Evolutionary conservation across 108 stramenopile species (phyloP), one percentile per base, ranked within the genome.

Genomic region (Pseudonitzschia multistriata): DNA sequence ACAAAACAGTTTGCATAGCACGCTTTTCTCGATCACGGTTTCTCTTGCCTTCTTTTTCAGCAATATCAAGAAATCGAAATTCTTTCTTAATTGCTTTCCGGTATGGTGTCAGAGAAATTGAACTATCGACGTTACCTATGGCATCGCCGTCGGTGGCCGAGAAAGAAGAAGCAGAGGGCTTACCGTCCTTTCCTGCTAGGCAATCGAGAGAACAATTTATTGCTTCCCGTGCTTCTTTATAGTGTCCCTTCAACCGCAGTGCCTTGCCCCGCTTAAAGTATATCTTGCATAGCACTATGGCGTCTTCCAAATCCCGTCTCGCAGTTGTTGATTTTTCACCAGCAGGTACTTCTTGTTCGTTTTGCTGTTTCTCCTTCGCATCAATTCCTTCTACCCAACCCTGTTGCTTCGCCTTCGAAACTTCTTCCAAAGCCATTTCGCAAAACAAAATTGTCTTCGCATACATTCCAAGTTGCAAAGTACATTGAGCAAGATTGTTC

Each of bases 401-500:
- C 25, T 25, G 13, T n/a, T 30, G 24, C 39, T 61, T 61, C 25
- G 40, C 55, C 22, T 57, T 78, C 19, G 66, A 54, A 42, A 70
- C 54, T 77, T 73, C 80, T 49, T 72, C 85, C 37, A 92, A 35
- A 0, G 91, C 91, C 67, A 81, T 85, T 49, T 79, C 79, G 72
- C 88, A 90, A 78, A 95, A 92, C 63, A 75, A 57, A 35, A 86
- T 81, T 4, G 89, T 81, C 62, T 95, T 95, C 55, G 84, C 79
- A 30, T 85, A 77, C 84, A 85, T 86, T 6, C 85, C 80, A 67
- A 91, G 56, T 70, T 92, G 88, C 67, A 92, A 62, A 11, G 94
- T 83, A 42, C 88, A 88, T 49, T 86, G 83, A 11, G 90, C 87
- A 15, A 95, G 75, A 73, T 95, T 95, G 67, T 92, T 88, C 68